These are phyloP conservation scores for Cordyceps militaris DNA, from an alignment of 2,329 filamentous ascomycete genomes.

Conservation along the genomic window DNA sequence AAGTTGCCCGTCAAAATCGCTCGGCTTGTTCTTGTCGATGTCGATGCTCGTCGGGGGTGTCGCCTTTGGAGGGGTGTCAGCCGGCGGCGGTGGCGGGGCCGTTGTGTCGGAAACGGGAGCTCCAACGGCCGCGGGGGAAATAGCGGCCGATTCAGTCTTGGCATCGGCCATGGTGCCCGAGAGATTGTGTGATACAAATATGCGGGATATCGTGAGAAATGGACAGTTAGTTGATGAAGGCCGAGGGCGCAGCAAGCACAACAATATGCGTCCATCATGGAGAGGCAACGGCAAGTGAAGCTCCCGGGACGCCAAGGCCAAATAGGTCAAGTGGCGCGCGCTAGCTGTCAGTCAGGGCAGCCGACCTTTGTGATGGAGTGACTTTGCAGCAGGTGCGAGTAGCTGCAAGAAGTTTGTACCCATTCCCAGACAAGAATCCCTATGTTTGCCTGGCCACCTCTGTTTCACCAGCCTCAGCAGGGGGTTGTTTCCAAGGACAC, in stretches of 20 bases:
- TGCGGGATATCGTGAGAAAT: background rate
- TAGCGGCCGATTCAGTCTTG: background rate
- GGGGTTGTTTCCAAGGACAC: too few relatives aligned
- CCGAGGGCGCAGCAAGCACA: background rate
- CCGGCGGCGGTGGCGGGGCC: background rate
- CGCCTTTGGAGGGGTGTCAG: background rate
- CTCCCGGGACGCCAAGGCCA: conserved; percentile 5
- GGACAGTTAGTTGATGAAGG: background rate
- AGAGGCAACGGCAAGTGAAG: background rate
- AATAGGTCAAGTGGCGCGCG: conserved; percentile 5
- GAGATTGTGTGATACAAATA: background rate
- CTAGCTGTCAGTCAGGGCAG: background rate
- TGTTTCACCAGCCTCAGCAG: too few relatives aligned
- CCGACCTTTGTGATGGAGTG: background rate
- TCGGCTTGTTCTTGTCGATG: conserved; percentile 33
- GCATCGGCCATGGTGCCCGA: conserved; percentile 3
- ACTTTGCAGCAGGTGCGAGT: too few relatives aligned
- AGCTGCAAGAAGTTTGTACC: too few relatives aligned
- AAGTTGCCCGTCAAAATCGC: conserved; percentile 51
- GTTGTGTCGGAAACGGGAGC: background rate
- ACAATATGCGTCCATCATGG: background rate
- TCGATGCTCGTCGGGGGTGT: conserved; percentile 23
- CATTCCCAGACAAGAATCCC: too few relatives aligned
- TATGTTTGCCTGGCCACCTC: too few relatives aligned
- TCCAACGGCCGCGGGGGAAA: background rate